Base-by-base conservation (phyloP, 306 rosid genomes). In the Delonix regia region DNA sequence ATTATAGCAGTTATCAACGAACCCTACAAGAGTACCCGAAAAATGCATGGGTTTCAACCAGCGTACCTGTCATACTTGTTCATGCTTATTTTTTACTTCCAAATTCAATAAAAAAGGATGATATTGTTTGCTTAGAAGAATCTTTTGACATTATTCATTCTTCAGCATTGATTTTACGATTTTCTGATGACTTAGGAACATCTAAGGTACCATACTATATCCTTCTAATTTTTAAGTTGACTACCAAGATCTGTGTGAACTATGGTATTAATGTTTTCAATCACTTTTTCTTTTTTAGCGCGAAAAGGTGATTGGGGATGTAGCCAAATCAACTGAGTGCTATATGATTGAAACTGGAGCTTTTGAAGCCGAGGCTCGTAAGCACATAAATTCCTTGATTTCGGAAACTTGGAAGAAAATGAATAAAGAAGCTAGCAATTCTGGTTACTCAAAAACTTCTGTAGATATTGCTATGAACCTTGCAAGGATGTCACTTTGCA, bases 301-400 rank as follows among this genome's bases (percentile, higher is more conserved):
- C 1, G 85, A 86, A 48, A 5, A 38, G 6, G 22, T 71, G 36
- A 82, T 72, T 19, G 72, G 86, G 15, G 89, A 79, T 6, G 41
- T 56, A 64, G 39, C 61, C 1, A 86, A 82, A 51, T 71, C 84
- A 4, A 60, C 76, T 5, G 82, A 79, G 11, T 86, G 86, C 44
- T 79, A 85, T 52, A 85, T 85, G 88, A 47, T 71, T 7, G 86
- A 85, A 53, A 67, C 47, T 4, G 63, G 75, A 33, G 78, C 60
- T 7, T 74, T 52, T 2, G 77, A 85, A 57, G 47, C 60, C 0
- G 69, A 75, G 3, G 88, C 84, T 5, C 75, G 34, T 1, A 22
- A 16, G 25, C 52, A 72, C 9, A 8, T 86, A 42, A 48, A 21
- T 25, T 16, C 13, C 21, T 38, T 82, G 64, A 72, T 82, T 9